Base-by-base conservation (phyloP, 495 filamentous ascomycete genomes). In the Aspergillus wentii region DNA sequence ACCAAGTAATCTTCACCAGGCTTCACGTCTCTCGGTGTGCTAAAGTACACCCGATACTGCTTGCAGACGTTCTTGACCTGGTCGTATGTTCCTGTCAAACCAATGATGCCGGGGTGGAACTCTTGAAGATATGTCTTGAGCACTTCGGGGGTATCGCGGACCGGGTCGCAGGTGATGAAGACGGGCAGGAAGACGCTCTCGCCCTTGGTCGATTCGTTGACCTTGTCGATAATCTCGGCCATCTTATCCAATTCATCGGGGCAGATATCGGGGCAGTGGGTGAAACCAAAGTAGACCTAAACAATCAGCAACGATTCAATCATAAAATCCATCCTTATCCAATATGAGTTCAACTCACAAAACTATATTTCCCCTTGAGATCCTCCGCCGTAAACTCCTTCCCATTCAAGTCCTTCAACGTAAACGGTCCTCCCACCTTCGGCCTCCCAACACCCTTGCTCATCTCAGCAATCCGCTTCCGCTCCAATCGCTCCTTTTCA, bases 171-270 rank as follows among this genome's bases (percentile, higher is more conserved):
- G 31, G 91, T 91, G 41, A 98, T 85, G 62, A 98, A 95, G 17
- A 98, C 71, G 3, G 94, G 88, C 23, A 75, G 58, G 51, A 85
- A 62, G 34, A 76, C 55, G 40, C 70, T 66, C 21, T 75, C 54
- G 30, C 61, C 57, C 29, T 63, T 57, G 15, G 71, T 66, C 18
- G 53, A 46, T 14, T 55, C 74, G 48, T 78, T 72, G 32, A 92
- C 88, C 28, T 85, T 70, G 56, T 96, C 87, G 55, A 94, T 86
- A 73, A 95, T 94, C 46, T 70, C 69, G 32, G 90, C 87, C 89
- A 98, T 95, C 68, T 98, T 98, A 62, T 98, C 92, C 36, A 98
- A 82, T 69, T 98, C 92, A 49, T 98, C 92, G 19, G 92, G 92
- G 71, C 92, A 98, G 62, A 98, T 98, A 62, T 98, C 92, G 9